Base-by-base conservation (phyloP, 208 protist genomes). In the Leishmania tarentolae region DNA sequence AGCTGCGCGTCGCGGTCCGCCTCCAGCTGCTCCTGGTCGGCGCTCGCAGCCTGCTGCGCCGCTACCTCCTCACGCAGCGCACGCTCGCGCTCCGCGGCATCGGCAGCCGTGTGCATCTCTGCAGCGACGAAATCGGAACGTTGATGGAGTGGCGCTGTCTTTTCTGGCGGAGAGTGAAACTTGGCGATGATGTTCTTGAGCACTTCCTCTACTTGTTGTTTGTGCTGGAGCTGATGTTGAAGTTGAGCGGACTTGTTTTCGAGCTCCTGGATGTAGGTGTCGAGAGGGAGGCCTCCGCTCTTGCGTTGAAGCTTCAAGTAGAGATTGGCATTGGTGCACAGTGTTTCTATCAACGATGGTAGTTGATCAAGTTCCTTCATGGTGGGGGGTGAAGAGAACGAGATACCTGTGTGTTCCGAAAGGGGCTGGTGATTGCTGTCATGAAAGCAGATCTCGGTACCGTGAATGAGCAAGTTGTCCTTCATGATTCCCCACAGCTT, bases 51-150 rank as follows among this genome's bases (percentile, higher is more conserved):
- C 50, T 61, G 19, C 74, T 17, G 5, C 9, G 52, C 74, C 3
- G 74, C 74, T 1, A 78, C 56, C 9, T 79, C 61, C 15, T 59
- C 75, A 3, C 28, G 40, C 61, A 83, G 59, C 0, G 44, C 81
- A 53, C 75, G 81, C 75, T 79, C 81, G 69, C 82, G 76, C 77
- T 81, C 82, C n/a, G 72, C 77, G n/a, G 78, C 77, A 4, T 37
- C 76, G 35, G 70, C 70, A 17, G 81, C 69, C 15, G 81, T 70
- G 19, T 75, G 80, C 57, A n/a, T n/a, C n/a, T n/a, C n/a, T n/a
- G n/a, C n/a, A n/a, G n/a, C n/a, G n/a, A n/a, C n/a, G n/a, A n/a
- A n/a, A n/a, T n/a, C n/a, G n/a, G n/a, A n/a, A n/a, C n/a, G n/a
- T n/a, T n/a, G n/a, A n/a, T n/a, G n/a, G 3, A 31, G 28, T 63